phyloP scores from a whole-genome alignment of 2,329 filamentous ascomycete genomes.

The Diaporthe ilicicola region DNA sequence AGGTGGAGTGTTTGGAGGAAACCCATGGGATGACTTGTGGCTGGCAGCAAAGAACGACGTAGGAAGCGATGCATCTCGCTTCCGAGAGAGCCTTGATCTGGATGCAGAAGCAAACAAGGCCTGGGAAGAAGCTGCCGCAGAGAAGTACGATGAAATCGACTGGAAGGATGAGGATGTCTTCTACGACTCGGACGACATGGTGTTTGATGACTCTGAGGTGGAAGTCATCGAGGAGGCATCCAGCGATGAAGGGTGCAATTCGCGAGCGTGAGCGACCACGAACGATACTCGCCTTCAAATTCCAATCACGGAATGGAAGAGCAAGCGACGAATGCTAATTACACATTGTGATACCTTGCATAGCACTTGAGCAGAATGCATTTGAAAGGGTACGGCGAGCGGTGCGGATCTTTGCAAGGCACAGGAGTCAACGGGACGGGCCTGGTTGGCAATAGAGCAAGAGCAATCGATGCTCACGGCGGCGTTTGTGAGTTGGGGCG shows the following conservation, averaged over 20 bases:
- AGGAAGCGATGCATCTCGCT: background rate
- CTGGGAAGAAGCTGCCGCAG: slow-evolving; percentile 14
- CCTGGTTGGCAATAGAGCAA: slow-evolving; percentile 3
- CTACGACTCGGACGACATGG: background rate
- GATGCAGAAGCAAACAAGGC: slow-evolving; percentile 16
- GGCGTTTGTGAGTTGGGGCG: background rate
- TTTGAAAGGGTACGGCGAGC: slow-evolving; percentile 11
- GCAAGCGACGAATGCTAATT: background rate
- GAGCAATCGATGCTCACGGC: slow-evolving; percentile 2
- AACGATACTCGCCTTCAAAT: background rate
- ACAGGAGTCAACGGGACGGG: slow-evolving; percentile 5
- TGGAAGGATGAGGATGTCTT: background rate
- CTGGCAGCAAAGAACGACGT: background rate
- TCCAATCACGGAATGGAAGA: background rate
- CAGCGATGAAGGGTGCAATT: background rate
- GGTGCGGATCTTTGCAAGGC: slow-evolving; percentile 10
- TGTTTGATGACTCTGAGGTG: background rate
- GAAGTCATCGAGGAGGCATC: background rate
- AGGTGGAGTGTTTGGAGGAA: background rate
- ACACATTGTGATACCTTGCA: slow-evolving; percentile 22
- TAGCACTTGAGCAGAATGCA: slow-evolving; percentile 22
- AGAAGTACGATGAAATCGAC: background rate
- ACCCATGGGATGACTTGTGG: background rate
- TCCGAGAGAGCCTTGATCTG: background rate
- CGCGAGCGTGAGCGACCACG: background rate